phyloP scores from a whole-genome alignment of 495 filamentous ascomycete species.

The Lasiosphaeria hispida region DNA sequence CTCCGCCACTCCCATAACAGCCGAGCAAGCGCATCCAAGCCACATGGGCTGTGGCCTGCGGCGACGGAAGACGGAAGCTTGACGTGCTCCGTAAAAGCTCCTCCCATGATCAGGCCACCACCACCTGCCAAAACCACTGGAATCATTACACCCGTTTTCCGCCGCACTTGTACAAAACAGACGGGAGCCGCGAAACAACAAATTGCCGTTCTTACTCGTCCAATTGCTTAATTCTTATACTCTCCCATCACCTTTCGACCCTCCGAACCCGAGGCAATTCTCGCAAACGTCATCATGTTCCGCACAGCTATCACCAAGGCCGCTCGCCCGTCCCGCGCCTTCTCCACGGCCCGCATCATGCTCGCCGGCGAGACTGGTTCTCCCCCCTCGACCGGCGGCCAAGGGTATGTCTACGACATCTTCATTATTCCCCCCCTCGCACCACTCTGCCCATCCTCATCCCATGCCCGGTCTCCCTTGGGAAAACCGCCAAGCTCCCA shows the following conservation, averaged over 20 bases:
- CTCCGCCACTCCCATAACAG: slow-evolving; percentile 2
- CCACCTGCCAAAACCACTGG: background rate
- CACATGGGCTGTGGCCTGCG: slow-evolving; percentile 9
- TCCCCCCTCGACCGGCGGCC: slow-evolving; percentile 48
- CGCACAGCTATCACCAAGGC: slow-evolving; percentile 62
- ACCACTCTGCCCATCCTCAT: background rate
- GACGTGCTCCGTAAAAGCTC: slow-evolving; percentile 20
- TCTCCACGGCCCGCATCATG: slow-evolving; percentile 58
- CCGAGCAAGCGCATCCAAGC: background rate
- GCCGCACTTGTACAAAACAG: background rate
- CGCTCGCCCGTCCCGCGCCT: slow-evolving; percentile 47
- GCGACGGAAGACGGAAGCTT: slow-evolving; percentile 2
- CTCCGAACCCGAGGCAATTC: background rate
- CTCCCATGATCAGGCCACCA: slow-evolving; percentile 17
- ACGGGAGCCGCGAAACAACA: background rate
- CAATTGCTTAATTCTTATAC: background rate
- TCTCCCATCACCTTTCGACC: background rate
- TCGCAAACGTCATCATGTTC: slow-evolving; percentile 52
- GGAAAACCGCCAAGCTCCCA: background rate
- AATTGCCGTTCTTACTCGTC: background rate
- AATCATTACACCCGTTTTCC: background rate
- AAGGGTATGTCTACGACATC: slow-evolving; percentile 36
- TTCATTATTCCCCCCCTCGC: background rate
- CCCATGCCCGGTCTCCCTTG: background rate
- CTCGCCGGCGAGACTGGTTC: slow-evolving; percentile 67